A percentile compares a stretch with the other conserved stretches of the same genome.
Conservation (phyloP, 176 grass and related monocot genomes). For the Triticum urartu region DNA sequence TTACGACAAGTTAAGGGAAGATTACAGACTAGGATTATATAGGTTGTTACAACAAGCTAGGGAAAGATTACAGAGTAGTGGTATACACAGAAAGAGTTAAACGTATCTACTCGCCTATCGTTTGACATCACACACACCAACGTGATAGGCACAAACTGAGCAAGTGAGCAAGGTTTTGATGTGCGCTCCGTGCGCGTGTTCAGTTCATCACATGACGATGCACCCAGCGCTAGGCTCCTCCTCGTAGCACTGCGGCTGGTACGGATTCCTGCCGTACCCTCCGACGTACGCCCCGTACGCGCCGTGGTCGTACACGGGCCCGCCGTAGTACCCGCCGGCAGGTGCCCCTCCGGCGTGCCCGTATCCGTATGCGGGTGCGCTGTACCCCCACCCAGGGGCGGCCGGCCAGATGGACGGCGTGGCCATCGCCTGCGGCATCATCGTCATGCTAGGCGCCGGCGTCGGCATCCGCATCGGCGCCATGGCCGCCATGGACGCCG, state of each 20-base stretch:
- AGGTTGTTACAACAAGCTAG: too few relatives aligned
- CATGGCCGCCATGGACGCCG: constrained; percentile 27
- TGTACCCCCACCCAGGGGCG: constrained; percentile 40
- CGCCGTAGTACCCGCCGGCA: constrained; percentile 41
- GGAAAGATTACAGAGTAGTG: too few relatives aligned
- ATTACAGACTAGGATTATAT: too few relatives aligned
- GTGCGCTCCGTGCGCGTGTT: not conserved
- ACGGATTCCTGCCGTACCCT: constrained; percentile 23
- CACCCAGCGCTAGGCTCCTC: constrained; percentile 45
- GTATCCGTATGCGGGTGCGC: constrained; percentile 38
- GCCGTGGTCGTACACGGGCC: constrained; percentile 17
- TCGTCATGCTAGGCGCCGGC: not conserved
- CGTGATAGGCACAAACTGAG: too few relatives aligned
- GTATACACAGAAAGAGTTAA: too few relatives aligned
- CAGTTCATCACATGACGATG: constrained; percentile 38
- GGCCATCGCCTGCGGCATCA: constrained; percentile 9
- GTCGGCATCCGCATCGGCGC: constrained; percentile 28
- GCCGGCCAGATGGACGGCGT: constrained; percentile 50
- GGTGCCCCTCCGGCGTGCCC: constrained; percentile 37
- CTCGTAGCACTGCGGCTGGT: constrained; percentile 34
- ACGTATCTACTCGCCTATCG: too few relatives aligned
- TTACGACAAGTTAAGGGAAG: too few relatives aligned
- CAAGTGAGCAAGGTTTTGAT: too few relatives aligned
- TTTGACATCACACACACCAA: too few relatives aligned
- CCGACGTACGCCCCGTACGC: constrained; percentile 15